A percentile compares a stretch with the other conserved stretches of the same genome.
phyloP scores from a whole-genome alignment of 331 rosid genomes.

The Acacia concinna region DNA sequence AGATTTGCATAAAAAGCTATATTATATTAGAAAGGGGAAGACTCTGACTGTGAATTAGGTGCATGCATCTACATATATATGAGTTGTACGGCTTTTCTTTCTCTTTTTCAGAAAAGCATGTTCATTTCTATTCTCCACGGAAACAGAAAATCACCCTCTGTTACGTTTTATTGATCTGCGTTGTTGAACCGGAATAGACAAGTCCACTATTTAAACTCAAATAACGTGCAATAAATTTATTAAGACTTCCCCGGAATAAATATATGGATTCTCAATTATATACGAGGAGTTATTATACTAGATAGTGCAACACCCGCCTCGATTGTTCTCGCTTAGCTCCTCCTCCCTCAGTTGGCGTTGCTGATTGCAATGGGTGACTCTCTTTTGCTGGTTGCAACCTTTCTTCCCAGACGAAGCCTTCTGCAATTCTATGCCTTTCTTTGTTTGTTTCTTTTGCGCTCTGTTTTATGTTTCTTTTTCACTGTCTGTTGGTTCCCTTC shows the following conservation, averaged over 20 bases:
- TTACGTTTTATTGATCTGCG: not conserved
- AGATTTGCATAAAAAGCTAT: not conserved
- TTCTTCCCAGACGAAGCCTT: too few relatives aligned
- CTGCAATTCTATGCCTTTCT: too few relatives aligned
- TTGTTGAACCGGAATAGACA: not conserved
- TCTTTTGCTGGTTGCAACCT: too few relatives aligned
- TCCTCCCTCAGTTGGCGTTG: too few relatives aligned
- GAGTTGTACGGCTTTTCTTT: not conserved
- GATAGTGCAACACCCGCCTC: too few relatives aligned
- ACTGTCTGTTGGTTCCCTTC: too few relatives aligned
- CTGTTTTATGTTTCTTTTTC: too few relatives aligned
- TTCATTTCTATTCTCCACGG: not conserved
- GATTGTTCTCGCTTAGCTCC: too few relatives aligned
- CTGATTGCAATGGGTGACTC: too few relatives aligned
- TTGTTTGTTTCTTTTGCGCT: too few relatives aligned
- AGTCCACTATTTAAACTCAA: not conserved
- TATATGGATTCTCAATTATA: not conserved
- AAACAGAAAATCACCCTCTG: not conserved
- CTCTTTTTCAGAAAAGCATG: not conserved
- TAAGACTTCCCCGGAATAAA: not conserved
- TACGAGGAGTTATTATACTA: not conserved
- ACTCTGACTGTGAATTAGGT: not conserved
- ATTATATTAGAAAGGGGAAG: not conserved
- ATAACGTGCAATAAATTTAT: not conserved
- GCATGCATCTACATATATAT: not conserved